Evolutionary conservation across 441 rosid species (phyloP), one percentile per base, ranked within the genome.

Genomic region (Populus trichocarpa): DNA sequence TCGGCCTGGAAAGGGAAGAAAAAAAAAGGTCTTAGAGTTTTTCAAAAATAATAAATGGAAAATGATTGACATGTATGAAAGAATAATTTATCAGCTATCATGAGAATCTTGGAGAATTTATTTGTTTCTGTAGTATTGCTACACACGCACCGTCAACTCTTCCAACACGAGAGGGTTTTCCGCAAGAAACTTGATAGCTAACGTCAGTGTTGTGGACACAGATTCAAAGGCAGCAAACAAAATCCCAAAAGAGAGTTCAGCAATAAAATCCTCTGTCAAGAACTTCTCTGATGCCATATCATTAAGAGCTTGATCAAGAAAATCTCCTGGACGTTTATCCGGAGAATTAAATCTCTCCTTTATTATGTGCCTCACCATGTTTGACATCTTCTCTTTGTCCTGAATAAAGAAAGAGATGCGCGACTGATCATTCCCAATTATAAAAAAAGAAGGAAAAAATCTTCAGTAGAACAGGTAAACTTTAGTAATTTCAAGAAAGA

Each of bases 151-250:
- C 25, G 57, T 69, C 16, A 84, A 30, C 23, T 81, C 85, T 23
- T 80, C 76, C 8, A 84, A 14, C 53, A 73, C 88, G 3, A n/a
- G 12, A 46, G 81, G 86, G 65, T 81, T 72, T 1, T 84, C 83
- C 5, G 71, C n/a, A 4, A 87, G 75, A 20, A 85, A 71, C 75
- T 83, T 83, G 66, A 85, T 25, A 42, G 73, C 69, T 25, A 81
- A 16, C 20, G 84, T 71, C n/a, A 78, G 23, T 18, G 61, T 63
- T 12, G 74, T 8, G 9, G 85, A 77, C 46, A 80, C 23, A 2
- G 83, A 22, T 18, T 84, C 86, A 28, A 71, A 71, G 14, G 76
- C 72, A 18, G 73, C 88, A 57, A 79, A 57, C 10, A 67, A 25
- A 12, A 74, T 42, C 0, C n/a, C 85, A 26, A 83, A 80, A 28